Conservation (phyloP, 768 basidiomycete genomes). For the Lactifluus subvellereus region DNA sequence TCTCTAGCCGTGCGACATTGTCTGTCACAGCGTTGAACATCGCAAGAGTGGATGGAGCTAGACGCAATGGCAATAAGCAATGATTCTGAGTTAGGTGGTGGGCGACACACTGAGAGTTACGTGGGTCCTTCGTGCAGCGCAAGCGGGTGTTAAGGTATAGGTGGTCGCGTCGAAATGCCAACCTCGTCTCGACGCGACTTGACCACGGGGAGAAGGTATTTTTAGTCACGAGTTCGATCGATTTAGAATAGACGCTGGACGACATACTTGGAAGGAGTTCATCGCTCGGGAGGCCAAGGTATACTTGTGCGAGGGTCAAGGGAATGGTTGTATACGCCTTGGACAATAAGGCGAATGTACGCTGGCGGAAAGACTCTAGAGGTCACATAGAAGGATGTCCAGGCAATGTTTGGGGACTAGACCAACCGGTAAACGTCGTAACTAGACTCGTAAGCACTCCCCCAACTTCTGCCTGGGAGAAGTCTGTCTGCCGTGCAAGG, state of each 20-base stretch:
- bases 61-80: conserved; percentile 1
- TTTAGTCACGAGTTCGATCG: conserved; percentile 6
- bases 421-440: conserved; percentile 45
- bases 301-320: conserved; percentile 46
- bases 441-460: conserved; percentile 42
- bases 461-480: conserved; percentile 42
- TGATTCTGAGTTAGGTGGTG: neutral
- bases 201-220: neutral
- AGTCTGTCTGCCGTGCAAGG: conserved; percentile 40
- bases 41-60: conserved; percentile 41
- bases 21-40: conserved; percentile 48
- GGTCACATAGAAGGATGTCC: neutral
- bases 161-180: conserved; percentile 50
- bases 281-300: conserved; percentile 44
- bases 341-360: conserved; percentile 51
- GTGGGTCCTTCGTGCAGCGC: conserved; percentile 2
- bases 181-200: conserved; percentile 39
- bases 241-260: neutral
- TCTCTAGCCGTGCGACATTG: conserved; percentile 39
- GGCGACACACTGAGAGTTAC: neutral
- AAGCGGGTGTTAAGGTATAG: conserved; percentile 41
- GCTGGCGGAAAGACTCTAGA: conserved; percentile 52
- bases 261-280: conserved; percentile 32
- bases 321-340: conserved; percentile 63
- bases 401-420: neutral